Percentiles rank a stretch among this genome's conserved stretches.
Conservation (phyloP, 2,329 filamentous ascomycete genomes). For the Sarocladiaceae sp. region DNA sequence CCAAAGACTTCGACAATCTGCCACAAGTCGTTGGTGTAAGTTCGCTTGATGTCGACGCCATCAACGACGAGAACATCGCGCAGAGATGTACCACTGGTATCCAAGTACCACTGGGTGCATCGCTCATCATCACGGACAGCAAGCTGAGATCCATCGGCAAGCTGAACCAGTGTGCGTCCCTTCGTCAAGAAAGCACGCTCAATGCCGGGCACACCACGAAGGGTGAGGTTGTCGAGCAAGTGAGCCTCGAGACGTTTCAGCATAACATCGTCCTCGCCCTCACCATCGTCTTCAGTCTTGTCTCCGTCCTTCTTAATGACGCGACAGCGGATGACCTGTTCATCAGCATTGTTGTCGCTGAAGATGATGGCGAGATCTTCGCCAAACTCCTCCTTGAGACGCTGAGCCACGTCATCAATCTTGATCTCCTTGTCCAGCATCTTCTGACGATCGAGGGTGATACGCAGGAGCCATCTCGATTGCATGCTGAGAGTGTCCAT, state of each 20-base stretch:
- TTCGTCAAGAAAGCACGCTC: constrained; percentile 91
- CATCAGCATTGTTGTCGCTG: constrained; percentile 96
- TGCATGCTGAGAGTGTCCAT: constrained; percentile 63
- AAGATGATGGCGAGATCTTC: constrained; percentile 88
- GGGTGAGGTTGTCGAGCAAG: constrained; percentile 82
- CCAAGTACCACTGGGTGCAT: constrained; percentile 92
- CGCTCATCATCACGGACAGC: constrained; percentile 68
- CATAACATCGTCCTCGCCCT: constrained; percentile 80
- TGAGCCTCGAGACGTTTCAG: constrained; percentile 89
- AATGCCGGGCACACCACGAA: constrained; percentile 86
- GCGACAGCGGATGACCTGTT: constrained; percentile 90
- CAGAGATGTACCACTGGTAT: constrained; percentile 87
- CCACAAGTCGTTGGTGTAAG: constrained; percentile 93
- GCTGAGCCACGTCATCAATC: constrained; percentile 84
- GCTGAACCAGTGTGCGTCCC: constrained; percentile 64
- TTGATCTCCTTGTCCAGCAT: constrained; percentile 90
- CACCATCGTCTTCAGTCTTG: constrained; percentile 66
- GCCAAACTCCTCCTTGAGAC: constrained; percentile 85
- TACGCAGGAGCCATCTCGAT: constrained; percentile 92
- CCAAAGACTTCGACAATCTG: constrained; percentile 93
- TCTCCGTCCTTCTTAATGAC: constrained; percentile 67
- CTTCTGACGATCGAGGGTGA: constrained; percentile 89
- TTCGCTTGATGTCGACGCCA: constrained; percentile 80
- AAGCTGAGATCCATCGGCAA: constrained; percentile 67
- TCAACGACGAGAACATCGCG: constrained; percentile 80